Base-by-base conservation (phyloP, 2,329 filamentous ascomycete species). In the Fusarium sp. region DNA sequence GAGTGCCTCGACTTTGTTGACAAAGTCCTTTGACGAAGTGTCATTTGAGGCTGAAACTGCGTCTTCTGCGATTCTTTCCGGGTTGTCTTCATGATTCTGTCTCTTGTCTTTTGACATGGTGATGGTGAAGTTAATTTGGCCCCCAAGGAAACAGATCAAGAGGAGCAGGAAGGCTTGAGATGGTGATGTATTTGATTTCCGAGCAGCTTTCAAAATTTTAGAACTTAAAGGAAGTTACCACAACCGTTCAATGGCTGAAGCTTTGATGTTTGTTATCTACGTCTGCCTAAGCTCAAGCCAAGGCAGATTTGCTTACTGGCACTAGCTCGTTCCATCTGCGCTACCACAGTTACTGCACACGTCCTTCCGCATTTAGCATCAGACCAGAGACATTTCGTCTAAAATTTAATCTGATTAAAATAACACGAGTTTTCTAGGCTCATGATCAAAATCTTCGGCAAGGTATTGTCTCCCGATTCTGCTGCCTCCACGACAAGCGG, bases 241-340 rank as follows among this genome's bases (percentile, higher is more conserved):
- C 5, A 17, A 11, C 23, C 17, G 5, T 27, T 6, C 7, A 2
- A 10, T 4, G 17, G 41, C 6, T 15, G 20, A 6, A 2, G 2
- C 27, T 13, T 15, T 32, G 0, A 8, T 6, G 11, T 2, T 14
- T 1, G 22, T 5, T 15, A 3, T 30, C 4, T 2, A 9, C 49
- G 50, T 63, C 47, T 53, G 51, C 64, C 63, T 67, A 15, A 15
- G 20, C 19, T 19, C 17, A 37, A 53, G 51, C 57, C 33, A 64
- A 64, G 63, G 63, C 63, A 50, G 58, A 66, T 19, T 67, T 37
- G 8, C 35, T 37, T n/a, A n/a, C 17, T 19, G 15, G 17, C 7
- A 30, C 27, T 30, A 30, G 27, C 10, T 10, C 10, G 9, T 30
- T 30, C 9, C 11, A 30, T 30, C 27, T 20, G n/a, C n/a, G n/a